These are phyloP conservation scores for Clonostachys byssicola DNA, from an alignment of 2,329 filamentous ascomycete genomes.

Conservation along the genomic window DNA sequence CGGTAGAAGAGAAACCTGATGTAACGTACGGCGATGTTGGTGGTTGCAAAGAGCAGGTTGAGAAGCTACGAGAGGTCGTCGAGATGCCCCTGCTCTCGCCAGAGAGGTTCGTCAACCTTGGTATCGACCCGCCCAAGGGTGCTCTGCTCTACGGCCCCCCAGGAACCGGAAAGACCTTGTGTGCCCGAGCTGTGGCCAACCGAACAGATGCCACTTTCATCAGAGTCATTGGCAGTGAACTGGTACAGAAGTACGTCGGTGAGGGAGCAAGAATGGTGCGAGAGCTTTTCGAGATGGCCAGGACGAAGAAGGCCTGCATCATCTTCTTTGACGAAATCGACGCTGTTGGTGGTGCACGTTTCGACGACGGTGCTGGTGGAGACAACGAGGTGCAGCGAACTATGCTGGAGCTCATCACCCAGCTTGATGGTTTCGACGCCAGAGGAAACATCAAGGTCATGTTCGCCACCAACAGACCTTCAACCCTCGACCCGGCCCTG, in stretches of 20 bases:
- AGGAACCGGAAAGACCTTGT: slow-evolving; percentile 98
- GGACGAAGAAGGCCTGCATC: slow-evolving; percentile 99
- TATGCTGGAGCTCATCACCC: slow-evolving; percentile 96
- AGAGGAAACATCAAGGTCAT: slow-evolving; percentile 99
- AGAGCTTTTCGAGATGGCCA: slow-evolving; percentile 98
- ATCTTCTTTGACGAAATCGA: slow-evolving; percentile 98
- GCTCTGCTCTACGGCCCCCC: slow-evolving; percentile 94
- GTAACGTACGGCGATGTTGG: slow-evolving; percentile 98
- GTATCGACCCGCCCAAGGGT: slow-evolving; percentile 97
- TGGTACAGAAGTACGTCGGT: slow-evolving; percentile 98
- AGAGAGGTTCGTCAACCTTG: slow-evolving; percentile 96
- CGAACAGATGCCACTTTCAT: slow-evolving; percentile 98
- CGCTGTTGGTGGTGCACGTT: slow-evolving; percentile 90
- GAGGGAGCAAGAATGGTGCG: slow-evolving; percentile 98
- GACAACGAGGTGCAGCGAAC: slow-evolving; percentile 98
- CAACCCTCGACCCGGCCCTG: slow-evolving; percentile 90
- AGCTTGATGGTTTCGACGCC: slow-evolving; percentile 93
- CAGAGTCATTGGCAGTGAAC: slow-evolving; percentile 93
- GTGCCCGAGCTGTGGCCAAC: slow-evolving; percentile 95
- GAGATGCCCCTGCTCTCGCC: slow-evolving; percentile 97
- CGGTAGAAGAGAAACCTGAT: slow-evolving; percentile 98
- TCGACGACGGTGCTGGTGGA: slow-evolving; percentile 92
- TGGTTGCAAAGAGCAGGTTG: slow-evolving; percentile 98
- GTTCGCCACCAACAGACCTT: slow-evolving; percentile 97
- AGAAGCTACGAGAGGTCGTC: slow-evolving; percentile 97